A percentile compares a stretch with the other conserved stretches of the same genome.
These are phyloP conservation scores for Phellopilus nigrolimitatus DNA, from an alignment of 1,284 basidiomycete genomes.

Conservation along the genomic window DNA sequence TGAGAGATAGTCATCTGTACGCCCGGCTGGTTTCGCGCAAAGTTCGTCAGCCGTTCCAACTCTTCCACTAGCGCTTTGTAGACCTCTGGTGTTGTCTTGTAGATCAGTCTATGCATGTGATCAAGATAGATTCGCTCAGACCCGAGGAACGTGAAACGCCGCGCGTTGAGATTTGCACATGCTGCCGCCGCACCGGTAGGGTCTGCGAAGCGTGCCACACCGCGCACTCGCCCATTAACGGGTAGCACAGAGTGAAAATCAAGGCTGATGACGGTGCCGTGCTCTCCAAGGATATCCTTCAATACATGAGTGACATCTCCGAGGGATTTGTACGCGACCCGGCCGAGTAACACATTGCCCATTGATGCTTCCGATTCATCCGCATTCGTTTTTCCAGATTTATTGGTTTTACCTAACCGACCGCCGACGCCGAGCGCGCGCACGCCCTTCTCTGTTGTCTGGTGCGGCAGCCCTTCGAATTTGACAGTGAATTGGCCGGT, in stretches of 20 bases:
- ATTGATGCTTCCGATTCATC: neutral
- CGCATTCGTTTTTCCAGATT: neutral
- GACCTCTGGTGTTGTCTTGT: constrained; percentile 2
- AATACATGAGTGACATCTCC: neutral
- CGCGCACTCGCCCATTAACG: constrained; percentile 9
- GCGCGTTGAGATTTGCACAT: constrained; percentile 7
- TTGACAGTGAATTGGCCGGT: constrained; percentile 12
- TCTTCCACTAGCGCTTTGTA: neutral
- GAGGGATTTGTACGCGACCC: constrained; percentile 8
- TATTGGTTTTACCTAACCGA: too few relatives aligned
- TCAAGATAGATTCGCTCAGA: constrained; percentile 11
- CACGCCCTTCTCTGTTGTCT: constrained; percentile 5
- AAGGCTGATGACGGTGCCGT: constrained; percentile 14
- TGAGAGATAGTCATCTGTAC: constrained; percentile 3
- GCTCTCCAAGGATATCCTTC: constrained; percentile 9
- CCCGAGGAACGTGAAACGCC: constrained; percentile 12
- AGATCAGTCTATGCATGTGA: constrained; percentile 12
- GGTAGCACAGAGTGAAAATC: constrained; percentile 5
- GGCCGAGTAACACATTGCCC: constrained; percentile 1
- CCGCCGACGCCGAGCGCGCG: constrained; percentile 1
- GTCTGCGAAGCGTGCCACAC: constrained; percentile 3
- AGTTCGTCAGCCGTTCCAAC: constrained; percentile 2
- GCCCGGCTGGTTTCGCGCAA: constrained; percentile 11
- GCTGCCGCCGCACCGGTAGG: constrained; percentile 10
- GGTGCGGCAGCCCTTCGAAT: constrained; percentile 16